These are phyloP conservation scores for Juglanconis sp. DNA, from an alignment of 2,329 filamentous ascomycete species.

Conservation along the genomic window DNA sequence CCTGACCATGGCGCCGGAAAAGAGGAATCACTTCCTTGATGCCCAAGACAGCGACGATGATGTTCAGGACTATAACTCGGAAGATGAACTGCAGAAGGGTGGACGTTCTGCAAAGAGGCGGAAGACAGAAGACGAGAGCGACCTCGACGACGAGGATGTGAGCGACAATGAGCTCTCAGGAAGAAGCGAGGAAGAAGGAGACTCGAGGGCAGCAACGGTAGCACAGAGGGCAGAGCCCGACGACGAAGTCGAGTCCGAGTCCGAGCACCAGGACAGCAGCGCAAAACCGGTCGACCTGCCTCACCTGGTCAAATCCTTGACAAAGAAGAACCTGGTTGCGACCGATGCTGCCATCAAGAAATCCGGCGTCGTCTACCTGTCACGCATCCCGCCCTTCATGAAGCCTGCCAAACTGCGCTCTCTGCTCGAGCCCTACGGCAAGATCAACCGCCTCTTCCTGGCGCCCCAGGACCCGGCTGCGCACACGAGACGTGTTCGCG, in stretches of 20 bases:
- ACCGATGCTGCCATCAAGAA: slow-evolving; percentile 64
- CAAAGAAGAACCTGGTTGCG: slow-evolving; percentile 65
- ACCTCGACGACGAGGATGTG: slow-evolving; percentile 34
- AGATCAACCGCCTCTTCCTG: slow-evolving; percentile 74
- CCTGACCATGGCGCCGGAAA: slow-evolving; percentile 60
- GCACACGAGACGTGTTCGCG: slow-evolving; percentile 64
- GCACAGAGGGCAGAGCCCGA: not conserved
- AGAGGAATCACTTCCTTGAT: slow-evolving; percentile 70
- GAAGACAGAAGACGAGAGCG: slow-evolving; percentile 49
- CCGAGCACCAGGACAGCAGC: slow-evolving; percentile 26
- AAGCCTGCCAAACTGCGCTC: slow-evolving; percentile 75
- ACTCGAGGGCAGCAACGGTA: slow-evolving; percentile 22
- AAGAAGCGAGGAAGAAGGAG: slow-evolving; percentile 21
- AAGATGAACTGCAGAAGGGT: slow-evolving; percentile 64
- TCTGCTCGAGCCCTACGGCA: slow-evolving; percentile 71
- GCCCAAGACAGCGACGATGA: slow-evolving; percentile 58
- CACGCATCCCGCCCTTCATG: slow-evolving; percentile 84
- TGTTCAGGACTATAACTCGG: slow-evolving; percentile 58
- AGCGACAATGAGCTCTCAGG: slow-evolving; percentile 35
- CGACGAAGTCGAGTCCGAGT: no score
- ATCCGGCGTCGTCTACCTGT: slow-evolving; percentile 80
- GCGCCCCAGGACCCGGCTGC: slow-evolving; percentile 69
- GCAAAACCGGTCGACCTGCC: not conserved
- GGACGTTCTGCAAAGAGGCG: slow-evolving; percentile 60
- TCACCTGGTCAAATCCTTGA: slow-evolving; percentile 42